Evolutionary conservation across 805 yeast genomes (phyloP).

Genomic region (Metschnikowia sp.): DNA sequence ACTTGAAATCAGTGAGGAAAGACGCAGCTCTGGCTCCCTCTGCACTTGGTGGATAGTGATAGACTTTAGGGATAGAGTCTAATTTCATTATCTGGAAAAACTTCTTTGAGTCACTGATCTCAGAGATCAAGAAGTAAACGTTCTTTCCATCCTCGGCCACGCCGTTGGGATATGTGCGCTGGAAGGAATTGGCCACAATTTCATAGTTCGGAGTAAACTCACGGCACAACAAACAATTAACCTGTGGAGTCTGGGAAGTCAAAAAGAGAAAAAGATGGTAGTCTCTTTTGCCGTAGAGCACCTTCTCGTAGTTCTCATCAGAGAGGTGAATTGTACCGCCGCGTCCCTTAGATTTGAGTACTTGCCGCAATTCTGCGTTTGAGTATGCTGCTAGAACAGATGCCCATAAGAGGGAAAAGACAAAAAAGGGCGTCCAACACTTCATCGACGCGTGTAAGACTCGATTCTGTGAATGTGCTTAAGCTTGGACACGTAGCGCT

Average conservation of each 20-base stretch:
- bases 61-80: slow-evolving; percentile 76
- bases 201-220: slow-evolving; percentile 66
- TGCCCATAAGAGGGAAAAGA: slow-evolving; percentile 13
- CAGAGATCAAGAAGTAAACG: slow-evolving; percentile 72
- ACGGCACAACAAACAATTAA: slow-evolving; percentile 75
- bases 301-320: slow-evolving; percentile 55
- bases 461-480: not conserved
- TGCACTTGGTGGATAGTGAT: slow-evolving; percentile 53
- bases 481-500: slow-evolving; percentile 4
- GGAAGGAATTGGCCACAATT: slow-evolving; percentile 56
- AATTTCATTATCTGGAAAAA: slow-evolving; percentile 53
- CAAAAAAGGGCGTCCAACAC: slow-evolving; percentile 13
- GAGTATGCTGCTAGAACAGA: slow-evolving; percentile 16
- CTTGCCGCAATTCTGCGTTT: slow-evolving; percentile 12
- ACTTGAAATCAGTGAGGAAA: slow-evolving; percentile 24
- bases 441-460: slow-evolving; percentile 1
- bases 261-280: slow-evolving; percentile 62
- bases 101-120: slow-evolving; percentile 55
- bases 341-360: slow-evolving; percentile 12
- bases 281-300: slow-evolving; percentile 65
- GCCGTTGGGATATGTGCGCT: slow-evolving; percentile 51
- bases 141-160: slow-evolving; percentile 31
- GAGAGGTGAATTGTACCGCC: slow-evolving; percentile 32
- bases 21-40: slow-evolving; percentile 15
- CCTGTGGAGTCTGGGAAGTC: slow-evolving; percentile 69